phyloP scores from a whole-genome alignment of 371 early-diverging fungal genomes.

The Nematocida ironsii region DNA sequence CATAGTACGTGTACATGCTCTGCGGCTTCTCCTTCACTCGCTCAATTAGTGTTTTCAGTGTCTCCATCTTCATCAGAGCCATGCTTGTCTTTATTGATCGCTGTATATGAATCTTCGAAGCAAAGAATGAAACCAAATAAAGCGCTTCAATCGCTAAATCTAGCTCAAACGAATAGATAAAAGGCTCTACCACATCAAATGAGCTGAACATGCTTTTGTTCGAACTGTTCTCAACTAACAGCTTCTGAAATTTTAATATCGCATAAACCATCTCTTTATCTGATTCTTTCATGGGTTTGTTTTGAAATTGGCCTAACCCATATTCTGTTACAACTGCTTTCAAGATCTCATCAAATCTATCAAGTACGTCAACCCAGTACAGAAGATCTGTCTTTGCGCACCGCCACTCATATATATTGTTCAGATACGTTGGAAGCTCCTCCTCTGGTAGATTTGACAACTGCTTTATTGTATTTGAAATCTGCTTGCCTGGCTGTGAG shows the following conservation, averaged over 20 bases:
- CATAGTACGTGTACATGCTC: conserved; percentile 39
- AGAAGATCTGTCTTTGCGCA: conserved; percentile 41
- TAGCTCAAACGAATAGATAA: conserved; percentile 45
- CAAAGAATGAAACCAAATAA: conserved; percentile 39
- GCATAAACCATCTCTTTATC: conserved; percentile 20
- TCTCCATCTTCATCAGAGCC: conserved; percentile 31
- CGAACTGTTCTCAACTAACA: conserved; percentile 46
- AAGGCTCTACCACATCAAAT: conserved; percentile 35
- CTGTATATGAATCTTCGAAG: conserved; percentile 50
- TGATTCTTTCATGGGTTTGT: neutral
- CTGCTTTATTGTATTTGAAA: conserved; percentile 14
- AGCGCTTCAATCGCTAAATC: conserved; percentile 34
- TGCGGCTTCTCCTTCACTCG: conserved; percentile 12
- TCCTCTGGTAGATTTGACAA: conserved; percentile 1
- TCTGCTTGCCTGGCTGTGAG: conserved; percentile 32
- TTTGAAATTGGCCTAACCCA: conserved; percentile 11
- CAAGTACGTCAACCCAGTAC: conserved; percentile 40
- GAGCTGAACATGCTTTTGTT: conserved; percentile 52
- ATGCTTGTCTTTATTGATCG: conserved; percentile 41
- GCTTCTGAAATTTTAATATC: conserved; percentile 33
- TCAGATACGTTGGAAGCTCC: conserved; percentile 17
- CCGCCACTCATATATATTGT: conserved; percentile 23
- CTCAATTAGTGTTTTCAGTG: conserved; percentile 16
- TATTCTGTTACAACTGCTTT: neutral
- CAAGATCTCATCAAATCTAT: conserved; percentile 42